Percentiles rank a stretch among this genome's conserved stretches.
Evolutionary conservation across 2,329 filamentous ascomycete species (phyloP).

Genomic region (Diaporthe eres): DNA sequence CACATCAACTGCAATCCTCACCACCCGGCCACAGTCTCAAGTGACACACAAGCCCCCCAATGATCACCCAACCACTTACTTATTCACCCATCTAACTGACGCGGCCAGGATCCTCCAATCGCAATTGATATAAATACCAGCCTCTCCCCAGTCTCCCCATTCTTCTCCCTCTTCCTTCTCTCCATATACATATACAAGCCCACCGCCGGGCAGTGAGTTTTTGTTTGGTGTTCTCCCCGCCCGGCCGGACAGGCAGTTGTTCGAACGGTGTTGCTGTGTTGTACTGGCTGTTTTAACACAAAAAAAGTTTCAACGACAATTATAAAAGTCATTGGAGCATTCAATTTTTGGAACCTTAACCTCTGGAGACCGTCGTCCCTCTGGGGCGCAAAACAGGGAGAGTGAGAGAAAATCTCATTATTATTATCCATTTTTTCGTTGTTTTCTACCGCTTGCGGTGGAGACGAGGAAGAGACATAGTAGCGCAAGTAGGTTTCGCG

Average conservation of each 20-base stretch:
- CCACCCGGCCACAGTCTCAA: not conserved
- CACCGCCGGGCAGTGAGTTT: not conserved
- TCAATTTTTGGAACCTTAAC: slow-evolving; percentile 2
- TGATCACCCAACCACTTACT: not conserved
- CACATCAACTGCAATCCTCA: not conserved
- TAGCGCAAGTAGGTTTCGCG: not conserved
- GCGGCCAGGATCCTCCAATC: rapidly evolving
- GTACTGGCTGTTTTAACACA: not conserved
- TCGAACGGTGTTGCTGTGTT: slow-evolving; percentile 5
- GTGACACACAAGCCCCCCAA: not conserved
- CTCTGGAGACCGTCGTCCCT: not conserved
- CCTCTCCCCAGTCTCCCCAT: not conserved
- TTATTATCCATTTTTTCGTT: not conserved
- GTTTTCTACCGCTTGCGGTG: slow-evolving; percentile 8
- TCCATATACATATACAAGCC: not conserved
- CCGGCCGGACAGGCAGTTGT: not conserved
- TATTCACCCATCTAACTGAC: not conserved
- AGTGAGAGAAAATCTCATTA: not conserved
- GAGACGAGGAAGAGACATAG: not conserved
- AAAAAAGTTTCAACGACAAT: not conserved
- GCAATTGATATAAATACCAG: not conserved
- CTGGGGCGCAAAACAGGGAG: not conserved
- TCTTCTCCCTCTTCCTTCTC: not conserved
- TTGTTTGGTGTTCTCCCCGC: not conserved
- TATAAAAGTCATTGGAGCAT: not conserved